Evolutionary conservation across 2,329 filamentous ascomycete genomes (phyloP).

Genomic region (Pyrenochaeta sp.): DNA sequence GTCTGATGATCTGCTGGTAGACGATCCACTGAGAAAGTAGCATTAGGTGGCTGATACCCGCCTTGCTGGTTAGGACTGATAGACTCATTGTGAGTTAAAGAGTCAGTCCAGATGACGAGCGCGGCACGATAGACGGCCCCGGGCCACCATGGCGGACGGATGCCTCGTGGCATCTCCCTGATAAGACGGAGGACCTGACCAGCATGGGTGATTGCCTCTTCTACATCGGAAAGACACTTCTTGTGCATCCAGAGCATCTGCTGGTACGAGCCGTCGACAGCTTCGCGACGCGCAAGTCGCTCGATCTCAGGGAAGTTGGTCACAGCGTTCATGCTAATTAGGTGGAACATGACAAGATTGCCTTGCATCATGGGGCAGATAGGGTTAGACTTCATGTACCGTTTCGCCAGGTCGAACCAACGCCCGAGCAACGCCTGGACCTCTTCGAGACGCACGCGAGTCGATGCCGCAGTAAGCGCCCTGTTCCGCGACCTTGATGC

Average conservation of each 20-base stretch:
- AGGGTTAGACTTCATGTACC: slow-evolving; percentile 64
- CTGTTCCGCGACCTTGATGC: slow-evolving; percentile 57
- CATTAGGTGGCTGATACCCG: slow-evolving; percentile 43
- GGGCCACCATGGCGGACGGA: slow-evolving; percentile 75
- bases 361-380: slow-evolving; percentile 68
- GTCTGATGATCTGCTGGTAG: slow-evolving; percentile 61
- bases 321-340: slow-evolving; percentile 73
- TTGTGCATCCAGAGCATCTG: slow-evolving; percentile 65
- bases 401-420: slow-evolving; percentile 72
- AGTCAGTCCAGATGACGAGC: slow-evolving; percentile 57
- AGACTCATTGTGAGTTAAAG: slow-evolving; percentile 61
- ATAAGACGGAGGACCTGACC: slow-evolving; percentile 72
- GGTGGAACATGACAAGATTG: slow-evolving; percentile 74
- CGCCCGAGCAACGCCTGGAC: slow-evolving; percentile 69
- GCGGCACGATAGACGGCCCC: slow-evolving; percentile 71
- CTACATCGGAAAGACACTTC: slow-evolving; percentile 69
- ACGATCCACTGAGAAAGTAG: slow-evolving; percentile 61
- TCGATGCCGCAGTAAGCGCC: slow-evolving; percentile 67
- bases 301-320: slow-evolving; percentile 75
- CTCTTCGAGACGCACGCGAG: slow-evolving; percentile 68
- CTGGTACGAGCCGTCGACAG: slow-evolving; percentile 64
- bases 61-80: slow-evolving; percentile 46
- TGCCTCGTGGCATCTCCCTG: slow-evolving; percentile 65
- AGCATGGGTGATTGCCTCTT: slow-evolving; percentile 72
- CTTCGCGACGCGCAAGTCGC: slow-evolving; percentile 69